A percentile compares a stretch with the other conserved stretches of the same genome.
Evolutionary conservation across 306 rosid genomes (phyloP).

Genomic region (Delonix regia): DNA sequence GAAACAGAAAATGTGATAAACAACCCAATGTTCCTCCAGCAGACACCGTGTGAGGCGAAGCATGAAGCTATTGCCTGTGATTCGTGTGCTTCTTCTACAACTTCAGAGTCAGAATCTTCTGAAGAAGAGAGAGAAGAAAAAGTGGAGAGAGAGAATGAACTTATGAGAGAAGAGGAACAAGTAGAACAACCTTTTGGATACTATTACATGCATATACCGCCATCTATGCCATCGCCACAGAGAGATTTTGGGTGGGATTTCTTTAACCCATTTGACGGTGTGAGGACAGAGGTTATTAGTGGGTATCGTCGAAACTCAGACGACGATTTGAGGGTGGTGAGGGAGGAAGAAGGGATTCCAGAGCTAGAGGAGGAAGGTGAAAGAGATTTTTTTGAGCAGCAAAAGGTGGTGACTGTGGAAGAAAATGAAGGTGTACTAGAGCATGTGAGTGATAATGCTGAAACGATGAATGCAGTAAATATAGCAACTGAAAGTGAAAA

Average conservation of each 20-base stretch:
- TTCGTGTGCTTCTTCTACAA: constrained; percentile 58
- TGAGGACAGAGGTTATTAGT: constrained; percentile 67
- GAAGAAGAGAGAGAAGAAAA: constrained; percentile 66
- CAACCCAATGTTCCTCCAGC: constrained; percentile 92
- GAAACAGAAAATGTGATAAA: constrained; percentile 58
- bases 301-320: constrained; percentile 66
- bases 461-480: constrained; percentile 50
- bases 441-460: constrained; percentile 45
- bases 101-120: constrained; percentile 61
- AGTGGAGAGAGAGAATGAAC: constrained; percentile 29
- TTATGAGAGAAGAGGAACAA: constrained; percentile 34
- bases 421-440: constrained; percentile 39
- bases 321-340: constrained; percentile 82
- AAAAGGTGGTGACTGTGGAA: constrained; percentile 50
- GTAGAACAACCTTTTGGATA: constrained; percentile 56
- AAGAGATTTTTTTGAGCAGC: constrained; percentile 47
- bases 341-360: constrained; percentile 98
- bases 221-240: constrained; percentile 75
- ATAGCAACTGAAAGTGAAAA: constrained; percentile 45
- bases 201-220: constrained; percentile 83
- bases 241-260: constrained; percentile 94
- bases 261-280: constrained; percentile 78
- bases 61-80: constrained; percentile 66
- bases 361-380: constrained; percentile 85
- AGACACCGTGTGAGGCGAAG: constrained; percentile 65